Conservation (phyloP, 2,329 filamentous ascomycete species). For the Chrysoporthe cubensis region DNA sequence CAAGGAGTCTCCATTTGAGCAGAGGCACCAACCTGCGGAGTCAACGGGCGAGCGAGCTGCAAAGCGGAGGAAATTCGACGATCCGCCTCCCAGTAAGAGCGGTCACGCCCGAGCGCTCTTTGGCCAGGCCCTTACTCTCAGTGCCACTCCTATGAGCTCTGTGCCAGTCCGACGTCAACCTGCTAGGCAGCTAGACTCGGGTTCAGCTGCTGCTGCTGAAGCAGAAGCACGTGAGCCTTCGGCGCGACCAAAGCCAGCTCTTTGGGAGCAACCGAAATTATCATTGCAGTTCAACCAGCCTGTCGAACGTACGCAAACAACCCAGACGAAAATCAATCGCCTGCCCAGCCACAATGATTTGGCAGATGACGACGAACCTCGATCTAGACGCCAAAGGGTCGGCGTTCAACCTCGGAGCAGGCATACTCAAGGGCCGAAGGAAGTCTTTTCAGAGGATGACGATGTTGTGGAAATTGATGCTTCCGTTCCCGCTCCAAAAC, state of each 20-base stretch:
- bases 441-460: not conserved
- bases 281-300: slow-evolving; percentile 5
- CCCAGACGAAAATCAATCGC: not conserved
- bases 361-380: not conserved
- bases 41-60: slow-evolving; percentile 37
- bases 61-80: slow-evolving; percentile 47
- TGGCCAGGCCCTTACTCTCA: slow-evolving; percentile 51
- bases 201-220: slow-evolving; percentile 10
- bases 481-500: not conserved
- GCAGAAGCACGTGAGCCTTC: not conserved
- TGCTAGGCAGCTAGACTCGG: slow-evolving; percentile 18
- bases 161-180: slow-evolving; percentile 34
- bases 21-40: slow-evolving; percentile 44
- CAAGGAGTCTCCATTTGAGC: slow-evolving; percentile 67
- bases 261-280: not conserved
- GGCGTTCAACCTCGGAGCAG: not conserved
- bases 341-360: not conserved
- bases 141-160: slow-evolving; percentile 42
- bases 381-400: not conserved
- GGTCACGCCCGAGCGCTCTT: slow-evolving; percentile 57
- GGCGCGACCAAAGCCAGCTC: not conserved
- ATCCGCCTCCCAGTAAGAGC: slow-evolving; percentile 47
- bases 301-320: not conserved
- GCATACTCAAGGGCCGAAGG: not conserved
- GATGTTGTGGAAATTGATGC: slow-evolving; percentile 27